Evolutionary conservation across 2,329 filamentous ascomycete genomes (phyloP).

Genomic region (Hyphodiscus sp.): DNA sequence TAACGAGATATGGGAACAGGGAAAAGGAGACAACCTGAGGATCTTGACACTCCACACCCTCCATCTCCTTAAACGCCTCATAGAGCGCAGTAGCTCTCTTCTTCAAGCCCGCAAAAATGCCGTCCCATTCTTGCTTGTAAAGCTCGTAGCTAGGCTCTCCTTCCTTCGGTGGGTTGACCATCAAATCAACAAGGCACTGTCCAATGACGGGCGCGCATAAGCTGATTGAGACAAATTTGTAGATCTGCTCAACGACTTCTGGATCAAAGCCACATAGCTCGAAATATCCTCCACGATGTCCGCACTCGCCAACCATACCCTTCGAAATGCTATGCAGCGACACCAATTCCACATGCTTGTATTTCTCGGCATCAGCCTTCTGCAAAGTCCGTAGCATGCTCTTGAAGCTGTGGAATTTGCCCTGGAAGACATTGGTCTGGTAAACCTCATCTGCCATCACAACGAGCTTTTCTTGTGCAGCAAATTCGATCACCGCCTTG

Average conservation of each 20-base stretch:
- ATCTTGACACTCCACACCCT: slow-evolving; percentile 83
- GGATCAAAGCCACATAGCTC: slow-evolving; percentile 87
- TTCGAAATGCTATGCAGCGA: slow-evolving; percentile 93
- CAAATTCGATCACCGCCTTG: slow-evolving; percentile 78
- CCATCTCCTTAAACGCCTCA: slow-evolving; percentile 88
- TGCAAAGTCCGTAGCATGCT: slow-evolving; percentile 77
- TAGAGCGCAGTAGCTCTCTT: slow-evolving; percentile 79
- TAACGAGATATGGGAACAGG: not conserved
- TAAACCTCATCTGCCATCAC: slow-evolving; percentile 96
- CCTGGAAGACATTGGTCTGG: slow-evolving; percentile 96
- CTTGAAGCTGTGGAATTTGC: slow-evolving; percentile 95
- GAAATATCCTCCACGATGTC: slow-evolving; percentile 95
- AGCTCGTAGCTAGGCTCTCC: slow-evolving; percentile 80
- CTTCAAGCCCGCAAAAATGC: slow-evolving; percentile 71
- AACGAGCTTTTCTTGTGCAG: slow-evolving; percentile 77
- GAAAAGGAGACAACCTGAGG: slow-evolving; percentile 49
- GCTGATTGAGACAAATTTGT: slow-evolving; percentile 98
- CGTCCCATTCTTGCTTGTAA: slow-evolving; percentile 79
- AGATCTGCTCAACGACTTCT: slow-evolving; percentile 85
- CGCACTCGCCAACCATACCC: slow-evolving; percentile 98
- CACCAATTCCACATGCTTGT: slow-evolving; percentile 79
- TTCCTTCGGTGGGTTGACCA: slow-evolving; percentile 87
- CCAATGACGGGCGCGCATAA: slow-evolving; percentile 92
- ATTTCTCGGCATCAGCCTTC: slow-evolving; percentile 64
- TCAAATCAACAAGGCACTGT: slow-evolving; percentile 93